A percentile compares a stretch with the other conserved stretches of the same genome.
Evolutionary conservation across 1,139 yeast genomes (phyloP).

Genomic region (Lodderomyces metapsilosis): DNA sequence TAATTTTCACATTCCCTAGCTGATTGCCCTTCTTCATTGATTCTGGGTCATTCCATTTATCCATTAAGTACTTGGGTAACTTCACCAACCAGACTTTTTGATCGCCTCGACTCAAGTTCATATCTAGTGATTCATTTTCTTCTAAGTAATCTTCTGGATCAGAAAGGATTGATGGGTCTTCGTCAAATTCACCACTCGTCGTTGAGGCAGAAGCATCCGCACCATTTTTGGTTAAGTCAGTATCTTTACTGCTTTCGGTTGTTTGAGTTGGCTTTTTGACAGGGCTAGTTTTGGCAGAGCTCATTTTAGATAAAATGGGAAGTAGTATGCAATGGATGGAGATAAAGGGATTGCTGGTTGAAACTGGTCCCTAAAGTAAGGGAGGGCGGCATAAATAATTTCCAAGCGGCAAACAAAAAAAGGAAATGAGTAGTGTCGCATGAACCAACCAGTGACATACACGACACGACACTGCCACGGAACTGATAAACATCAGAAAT

Average conservation of each 20-base stretch:
- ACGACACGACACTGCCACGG: too few relatives aligned
- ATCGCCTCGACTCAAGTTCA: slow-evolving; percentile 52
- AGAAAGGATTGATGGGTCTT: slow-evolving; percentile 35
- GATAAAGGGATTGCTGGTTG: too few relatives aligned
- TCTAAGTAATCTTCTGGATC: slow-evolving; percentile 52
- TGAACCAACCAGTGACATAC: background rate
- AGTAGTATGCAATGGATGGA: background rate
- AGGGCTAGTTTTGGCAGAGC: slow-evolving; percentile 18
- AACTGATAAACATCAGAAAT: too few relatives aligned
- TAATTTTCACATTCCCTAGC: slow-evolving; percentile 78
- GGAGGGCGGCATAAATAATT: background rate
- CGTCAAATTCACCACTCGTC: slow-evolving; percentile 21
- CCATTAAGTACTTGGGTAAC: slow-evolving; percentile 82
- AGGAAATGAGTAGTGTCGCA: background rate
- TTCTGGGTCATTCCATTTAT: slow-evolving; percentile 70
- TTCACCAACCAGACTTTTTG: slow-evolving; percentile 91
- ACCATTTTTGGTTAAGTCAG: slow-evolving; percentile 7
- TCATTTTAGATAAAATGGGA: slow-evolving; percentile 8
- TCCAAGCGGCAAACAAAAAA: background rate
- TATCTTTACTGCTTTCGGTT: slow-evolving; percentile 11
- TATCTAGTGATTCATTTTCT: slow-evolving; percentile 60
- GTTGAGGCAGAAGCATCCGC: slow-evolving; percentile 4
- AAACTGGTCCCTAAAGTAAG: too few relatives aligned
- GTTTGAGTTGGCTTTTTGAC: slow-evolving; percentile 13
- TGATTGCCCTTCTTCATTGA: slow-evolving; percentile 66